Evolutionary conservation across 2,329 filamentous ascomycete genomes (phyloP).

Genomic region (Xylaria sp.): DNA sequence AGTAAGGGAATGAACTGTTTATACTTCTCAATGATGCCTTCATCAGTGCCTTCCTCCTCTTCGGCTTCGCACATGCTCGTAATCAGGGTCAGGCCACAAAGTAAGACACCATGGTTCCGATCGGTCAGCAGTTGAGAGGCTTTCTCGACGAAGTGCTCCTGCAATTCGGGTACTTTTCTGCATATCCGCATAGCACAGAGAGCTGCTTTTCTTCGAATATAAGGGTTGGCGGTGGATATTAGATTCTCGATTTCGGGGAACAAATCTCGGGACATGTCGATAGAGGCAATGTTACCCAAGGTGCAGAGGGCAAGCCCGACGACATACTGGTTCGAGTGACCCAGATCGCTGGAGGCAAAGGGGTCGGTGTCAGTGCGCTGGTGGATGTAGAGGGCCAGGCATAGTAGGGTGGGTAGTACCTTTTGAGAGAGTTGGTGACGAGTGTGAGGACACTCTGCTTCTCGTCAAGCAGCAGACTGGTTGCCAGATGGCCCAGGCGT

Average conservation of each 20-base stretch:
- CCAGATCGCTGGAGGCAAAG: constrained; percentile 76
- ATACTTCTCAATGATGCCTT: constrained; percentile 91
- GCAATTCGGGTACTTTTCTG: constrained; percentile 94
- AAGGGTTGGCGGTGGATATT: constrained; percentile 94
- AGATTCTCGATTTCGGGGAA: constrained; percentile 96
- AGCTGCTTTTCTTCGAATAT: constrained; percentile 95
- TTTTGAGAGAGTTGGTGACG: constrained; percentile 97
- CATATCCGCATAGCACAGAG: constrained; percentile 99
- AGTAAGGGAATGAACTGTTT: constrained; percentile 84
- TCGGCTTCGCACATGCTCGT: constrained; percentile 95
- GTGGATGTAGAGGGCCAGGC: background rate
- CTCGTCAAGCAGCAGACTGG: constrained; percentile 95
- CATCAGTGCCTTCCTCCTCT: constrained; percentile 89
- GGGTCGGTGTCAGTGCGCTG: constrained; percentile 49
- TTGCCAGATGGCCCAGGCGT: constrained; percentile 92
- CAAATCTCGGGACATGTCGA: constrained; percentile 98
- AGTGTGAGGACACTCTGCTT: constrained; percentile 98
- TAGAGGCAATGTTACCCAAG: constrained; percentile 94
- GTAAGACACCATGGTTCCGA: constrained; percentile 92
- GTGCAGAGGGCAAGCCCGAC: constrained; percentile 96
- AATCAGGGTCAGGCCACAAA: constrained; percentile 91
- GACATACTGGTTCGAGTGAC: constrained; percentile 98
- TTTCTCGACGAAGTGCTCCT: constrained; percentile 97
- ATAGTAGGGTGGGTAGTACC: constrained; percentile 66
- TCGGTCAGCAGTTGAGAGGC: constrained; percentile 88